Percentiles rank a stretch among this genome's conserved stretches.
Evolutionary conservation across 2,329 filamentous ascomycete species (phyloP).

Genomic region (Tolypocladium capitatum): DNA sequence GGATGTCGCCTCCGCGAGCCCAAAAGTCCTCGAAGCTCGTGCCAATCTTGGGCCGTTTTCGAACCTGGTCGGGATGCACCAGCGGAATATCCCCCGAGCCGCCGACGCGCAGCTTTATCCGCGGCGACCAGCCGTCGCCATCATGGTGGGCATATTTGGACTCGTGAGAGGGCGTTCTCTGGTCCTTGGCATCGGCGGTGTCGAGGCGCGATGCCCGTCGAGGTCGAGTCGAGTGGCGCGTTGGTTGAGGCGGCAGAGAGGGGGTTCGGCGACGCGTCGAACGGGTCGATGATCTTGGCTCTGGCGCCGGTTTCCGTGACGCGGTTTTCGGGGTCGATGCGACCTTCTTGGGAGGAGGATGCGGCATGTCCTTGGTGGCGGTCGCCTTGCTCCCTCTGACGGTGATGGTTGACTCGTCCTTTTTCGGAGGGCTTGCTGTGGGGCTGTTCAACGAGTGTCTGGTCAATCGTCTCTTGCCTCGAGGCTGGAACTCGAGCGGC

Average conservation of each 20-base stretch:
- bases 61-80: conserved; percentile 45
- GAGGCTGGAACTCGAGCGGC: conserved; percentile 38
- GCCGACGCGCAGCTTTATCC: conserved; percentile 35
- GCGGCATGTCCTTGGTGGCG: conserved; percentile 12
- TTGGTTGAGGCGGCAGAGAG: conserved; percentile 25
- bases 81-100: conserved; percentile 33
- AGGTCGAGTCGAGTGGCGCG: conserved; percentile 27
- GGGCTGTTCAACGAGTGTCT: conserved; percentile 25
- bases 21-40: conserved; percentile 46
- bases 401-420: conserved; percentile 8
- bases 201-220: conserved; percentile 29
- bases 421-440: conserved; percentile 19
- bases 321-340: conserved; percentile 16
- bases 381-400: conserved; percentile 16
- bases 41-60: conserved; percentile 38
- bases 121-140: conserved; percentile 21
- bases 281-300: conserved; percentile 17
- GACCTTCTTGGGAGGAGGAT: conserved; percentile 12
- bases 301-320: conserved; percentile 15
- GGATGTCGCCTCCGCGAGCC: conserved; percentile 32
- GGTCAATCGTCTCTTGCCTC: conserved; percentile 37
- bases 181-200: conserved; percentile 7
- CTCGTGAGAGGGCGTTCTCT: conserved; percentile 5
- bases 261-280: conserved; percentile 25
- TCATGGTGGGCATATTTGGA: conserved; percentile 7